Evolutionary conservation across 2,329 filamentous ascomycete genomes (phyloP), one percentile per base, ranked within the genome.

Genomic region (Diaporthe nobilis): DNA sequence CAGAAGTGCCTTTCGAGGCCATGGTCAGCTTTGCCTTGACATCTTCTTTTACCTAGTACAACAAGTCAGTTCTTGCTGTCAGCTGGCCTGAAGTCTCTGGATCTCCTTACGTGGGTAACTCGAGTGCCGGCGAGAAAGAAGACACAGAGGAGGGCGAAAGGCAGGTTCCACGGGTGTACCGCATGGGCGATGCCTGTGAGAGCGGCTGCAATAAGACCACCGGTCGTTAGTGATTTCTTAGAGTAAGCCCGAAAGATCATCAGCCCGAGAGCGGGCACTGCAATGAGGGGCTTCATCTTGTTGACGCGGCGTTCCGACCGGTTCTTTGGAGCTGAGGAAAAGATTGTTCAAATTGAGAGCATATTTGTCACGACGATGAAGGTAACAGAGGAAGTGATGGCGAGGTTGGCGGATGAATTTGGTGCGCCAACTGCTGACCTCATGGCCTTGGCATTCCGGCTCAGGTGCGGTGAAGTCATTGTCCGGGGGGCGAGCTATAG

Each of bases 141-240:
- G 49, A 95, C 90, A 68, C 90, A 90, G 2, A 98, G 88, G 15
- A 98, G 88, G 39, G 90, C 90, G 85, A 98, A 97, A n/a, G 95
- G 96, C n/a, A 96, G 87, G 76, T 94, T 94, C 93, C 95, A 98
- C 4, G 96, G 96, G 84, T 98, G 96, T n/a, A 96, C 86, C 22
- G 95, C 95, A 83, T 99, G 97, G 15, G 94, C 91, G 61, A 90
- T 83, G 5, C 95, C 96, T 5, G 96, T 98, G 58, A 93, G 80
- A 7, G 88, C 87, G 4, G 96, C 96, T 17, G 91, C 90, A 51
- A 93, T 79, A 79, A 98, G 91, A 77, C 96, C 96, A 9, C 88
- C 85, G 0, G 93, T 91, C 0, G 96, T 98, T 53, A 99, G 89
- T 34, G 93, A 96, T 74, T 94, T 93, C 79, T 92, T 92, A 63